Base-by-base conservation (phyloP, 2,329 filamentous ascomycete species). In the Gnomoniopsis smithogilvyi region DNA sequence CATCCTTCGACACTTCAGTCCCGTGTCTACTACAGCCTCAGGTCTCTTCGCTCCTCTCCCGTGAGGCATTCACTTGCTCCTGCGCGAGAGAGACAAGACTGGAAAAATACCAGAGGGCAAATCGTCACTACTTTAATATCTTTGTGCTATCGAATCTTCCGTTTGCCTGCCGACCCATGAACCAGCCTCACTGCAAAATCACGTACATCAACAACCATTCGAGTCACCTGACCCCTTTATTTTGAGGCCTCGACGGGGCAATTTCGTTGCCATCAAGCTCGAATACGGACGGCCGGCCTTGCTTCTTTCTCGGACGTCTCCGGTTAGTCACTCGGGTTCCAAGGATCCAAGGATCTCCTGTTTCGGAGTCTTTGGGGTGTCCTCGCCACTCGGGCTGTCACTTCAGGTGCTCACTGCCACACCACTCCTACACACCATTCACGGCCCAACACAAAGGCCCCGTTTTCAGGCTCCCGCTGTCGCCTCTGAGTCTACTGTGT, bases 41-140 rank as follows among this genome's bases (percentile, higher is more conserved):
- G 26, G 26, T 30, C 26, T 30, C 26, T 4, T 30, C 36, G 17
- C 22, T 43, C 60, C 62, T 65, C 63, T 65, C 57, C 69, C 68
- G 70, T 64, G 69, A 66, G 67, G 70, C 70, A 73, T 73, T 73
- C 66, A 69, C 65, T 73, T 72, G 71, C 70, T 65, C 65, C 68
- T 71, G 69, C 70, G 70, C 68, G 67, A 67, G 66, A 70, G 64
- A 66, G 64, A 51, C 54, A 33, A 45, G 64, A 56, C 61, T 51
- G 61, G 50, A n/a, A 47, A 58, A 64, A 58, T 64, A 64, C 60
- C 10, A 8, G 30, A 33, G 17, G 15, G 33, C 30, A 45, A 21
- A 49, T 43, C 52, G 6, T 41, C 2, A 45, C 51, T 58, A 30
- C 24, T 51, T 54, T 54, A 53, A 54, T 53, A 54, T 46, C 60